These are phyloP conservation scores for Metschnikowia henanensis DNA, from an alignment of 805 yeast genomes.

Conservation along the genomic window DNA sequence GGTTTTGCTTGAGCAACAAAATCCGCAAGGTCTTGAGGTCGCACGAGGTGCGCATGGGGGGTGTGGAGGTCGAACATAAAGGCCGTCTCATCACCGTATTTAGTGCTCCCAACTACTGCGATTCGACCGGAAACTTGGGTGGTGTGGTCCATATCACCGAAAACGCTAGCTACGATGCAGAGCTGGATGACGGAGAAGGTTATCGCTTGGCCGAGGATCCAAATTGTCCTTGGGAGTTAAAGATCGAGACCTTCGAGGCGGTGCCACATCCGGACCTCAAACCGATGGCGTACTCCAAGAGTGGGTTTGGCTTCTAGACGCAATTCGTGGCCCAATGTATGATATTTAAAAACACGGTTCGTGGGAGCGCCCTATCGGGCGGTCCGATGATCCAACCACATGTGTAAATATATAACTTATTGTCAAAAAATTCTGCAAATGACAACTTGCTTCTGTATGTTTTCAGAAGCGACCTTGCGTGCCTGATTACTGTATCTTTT, in stretches of 20 bases:
- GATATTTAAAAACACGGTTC: background rate
- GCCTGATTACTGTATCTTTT: no score
- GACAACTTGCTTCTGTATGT: no score
- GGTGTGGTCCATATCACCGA: constrained; percentile 77
- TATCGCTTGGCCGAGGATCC: constrained; percentile 34
- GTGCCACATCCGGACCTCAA: constrained; percentile 88
- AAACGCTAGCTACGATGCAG: constrained; percentile 44
- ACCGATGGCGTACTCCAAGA: constrained; percentile 85
- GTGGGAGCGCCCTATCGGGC: background rate
- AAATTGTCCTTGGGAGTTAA: constrained; percentile 47
- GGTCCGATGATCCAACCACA: background rate
- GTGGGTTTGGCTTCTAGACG: constrained; percentile 40
- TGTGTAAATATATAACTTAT: no score
- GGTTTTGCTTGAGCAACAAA: constrained; percentile 70
- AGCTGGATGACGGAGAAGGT: constrained; percentile 45
- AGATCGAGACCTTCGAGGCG: constrained; percentile 67
- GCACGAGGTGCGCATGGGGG: constrained; percentile 93
- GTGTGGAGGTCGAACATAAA: constrained; percentile 84
- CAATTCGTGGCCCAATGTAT: background rate
- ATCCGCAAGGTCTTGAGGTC: constrained; percentile 84
- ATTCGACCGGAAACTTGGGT: constrained; percentile 85
- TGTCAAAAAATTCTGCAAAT: no score
- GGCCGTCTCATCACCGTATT: constrained; percentile 91
- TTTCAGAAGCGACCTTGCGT: no score
- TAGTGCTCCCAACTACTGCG: constrained; percentile 98